Evolutionary conservation across 768 basidiomycete species (phyloP), one percentile per base, ranked within the genome.

Genomic region (Leccinum arenicola): DNA sequence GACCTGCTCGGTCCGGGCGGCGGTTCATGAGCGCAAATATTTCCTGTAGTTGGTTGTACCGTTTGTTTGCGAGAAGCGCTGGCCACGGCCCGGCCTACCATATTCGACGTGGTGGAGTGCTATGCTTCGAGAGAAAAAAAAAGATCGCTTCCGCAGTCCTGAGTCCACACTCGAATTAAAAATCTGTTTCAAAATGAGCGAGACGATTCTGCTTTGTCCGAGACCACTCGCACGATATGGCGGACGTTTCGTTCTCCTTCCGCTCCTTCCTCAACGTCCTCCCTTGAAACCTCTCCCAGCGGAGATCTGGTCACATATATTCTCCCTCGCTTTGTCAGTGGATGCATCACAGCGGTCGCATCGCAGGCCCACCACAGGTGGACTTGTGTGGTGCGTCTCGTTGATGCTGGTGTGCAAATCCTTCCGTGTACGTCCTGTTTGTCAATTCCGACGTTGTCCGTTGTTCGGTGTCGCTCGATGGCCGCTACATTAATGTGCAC

Each of bases 221-320:
- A 81, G 91, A 58, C 88, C 87, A 1, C 86, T 85, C 64, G 86
- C 84, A 43, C 79, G 76, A 50, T 69, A 67, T 56, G 77, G 87
- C 15, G 86, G 88, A 50, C 77, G 77, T 31, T 77, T 92, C 29
- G 71, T 88, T 14, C 79, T 93, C 12, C 72, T 92, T 0, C 89
- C 89, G 15, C 78, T 93, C 17, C 78, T 91, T 12, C 89, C 88
- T 12, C 69, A 77, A 6, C 78, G 73, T 45, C 79, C 78, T 25
- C 78, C 79, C 17, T 61, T 79, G 51, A 83, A 80, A 61, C 74
- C 83, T 29, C 76, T 93, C 17, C 91, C 91, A 2, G 73, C 75
- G 4, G 91, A 92, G 74, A 68, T 92, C 61, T 92, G 91, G 91
- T 74, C 79, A 6, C 79, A 78, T 38, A 83, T 93, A 52, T 78